Evolutionary conservation across 163 green algal genomes (phyloP).

Genomic region (Scenedesmus sp.): DNA sequence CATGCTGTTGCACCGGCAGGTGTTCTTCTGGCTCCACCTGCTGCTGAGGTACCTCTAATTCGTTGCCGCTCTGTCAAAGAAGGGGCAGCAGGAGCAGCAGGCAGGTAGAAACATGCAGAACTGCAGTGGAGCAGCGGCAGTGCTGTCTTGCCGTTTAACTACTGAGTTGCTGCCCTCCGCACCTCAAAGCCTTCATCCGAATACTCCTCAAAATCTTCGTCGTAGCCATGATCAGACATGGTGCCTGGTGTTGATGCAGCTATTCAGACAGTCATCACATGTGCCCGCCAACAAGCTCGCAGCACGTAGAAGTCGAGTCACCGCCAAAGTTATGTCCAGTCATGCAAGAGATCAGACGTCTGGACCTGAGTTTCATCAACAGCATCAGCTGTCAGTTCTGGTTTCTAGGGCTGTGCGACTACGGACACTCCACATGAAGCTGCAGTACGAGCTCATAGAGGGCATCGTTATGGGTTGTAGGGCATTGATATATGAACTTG

Average conservation of each 20-base stretch:
- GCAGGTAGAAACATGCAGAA: neutral
- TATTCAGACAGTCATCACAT: neutral
- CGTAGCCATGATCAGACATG: constrained; percentile 66
- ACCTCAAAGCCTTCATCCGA: constrained; percentile 63
- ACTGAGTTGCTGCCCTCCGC: neutral
- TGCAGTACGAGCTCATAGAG: neutral
- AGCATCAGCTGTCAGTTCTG: neutral
- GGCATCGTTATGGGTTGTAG: neutral
- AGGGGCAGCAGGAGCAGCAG: neutral
- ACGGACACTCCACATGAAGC: neutral
- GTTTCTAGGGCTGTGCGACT: neutral
- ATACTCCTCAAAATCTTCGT: constrained; percentile 54
- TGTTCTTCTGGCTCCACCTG: neutral
- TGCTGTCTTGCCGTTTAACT: neutral
- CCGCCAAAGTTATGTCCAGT: neutral
- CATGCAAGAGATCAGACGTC: neutral
- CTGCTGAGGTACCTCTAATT: constrained; percentile 17
- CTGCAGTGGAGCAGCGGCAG: neutral
- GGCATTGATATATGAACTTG: neutral
- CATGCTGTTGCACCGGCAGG: neutral
- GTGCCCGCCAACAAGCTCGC: constrained; percentile 8
- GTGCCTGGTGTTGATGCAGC: neutral
- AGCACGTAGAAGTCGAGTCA: neutral
- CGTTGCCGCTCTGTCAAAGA: neutral
- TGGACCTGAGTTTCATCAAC: neutral